Evolutionary conservation across 108 stramenopile species (phyloP), one percentile per base, ranked within the genome.

Genomic region (Cylindrotheca fusiformis): DNA sequence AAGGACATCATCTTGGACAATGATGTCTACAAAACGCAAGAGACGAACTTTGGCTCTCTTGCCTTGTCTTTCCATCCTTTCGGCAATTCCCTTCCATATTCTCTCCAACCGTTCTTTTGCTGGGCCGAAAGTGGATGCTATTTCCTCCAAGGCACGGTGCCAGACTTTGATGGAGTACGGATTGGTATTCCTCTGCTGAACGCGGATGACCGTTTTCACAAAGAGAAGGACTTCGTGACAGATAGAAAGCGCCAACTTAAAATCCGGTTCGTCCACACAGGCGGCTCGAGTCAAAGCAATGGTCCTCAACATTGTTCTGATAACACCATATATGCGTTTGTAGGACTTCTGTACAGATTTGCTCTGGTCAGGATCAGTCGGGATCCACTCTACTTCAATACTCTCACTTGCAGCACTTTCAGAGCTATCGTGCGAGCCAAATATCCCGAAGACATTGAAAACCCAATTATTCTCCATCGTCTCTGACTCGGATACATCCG

Each of bases 181-280:
- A 23, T 81, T 77, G 27, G 74, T 70, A 58, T 94, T 88, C 32
- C 78, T 82, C 48, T 86, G 69, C 31, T 89, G 85, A 0, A 94
- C 85, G 47, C 76, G 77, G 23, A 90, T 54, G 8, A 88, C 55
- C 22, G 84, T 88, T 19, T 75, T 76, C 27, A 81, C 52, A 58
- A 94, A 85, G 10, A 94, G 48, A 20, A 90, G 61, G 33, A 79
- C 60, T 69, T 93, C 93, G 61, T 88, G 75, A 41, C 77, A 76
- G 50, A 89, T 64, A 20, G 87, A 74, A 20, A 94, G 63, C 0
- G 76, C 85, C 23, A 94, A 74, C 23, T 71, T 81, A 33, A 85
- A 74, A 21, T 87, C 75, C 8, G 89, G 89, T 60, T 82, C 73
- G 36, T 91, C 76, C 8, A 72, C 76, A 48, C 86, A 84, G 6